Conservation (phyloP, 2,329 filamentous ascomycete genomes). For the Dissoconium aciculare region DNA sequence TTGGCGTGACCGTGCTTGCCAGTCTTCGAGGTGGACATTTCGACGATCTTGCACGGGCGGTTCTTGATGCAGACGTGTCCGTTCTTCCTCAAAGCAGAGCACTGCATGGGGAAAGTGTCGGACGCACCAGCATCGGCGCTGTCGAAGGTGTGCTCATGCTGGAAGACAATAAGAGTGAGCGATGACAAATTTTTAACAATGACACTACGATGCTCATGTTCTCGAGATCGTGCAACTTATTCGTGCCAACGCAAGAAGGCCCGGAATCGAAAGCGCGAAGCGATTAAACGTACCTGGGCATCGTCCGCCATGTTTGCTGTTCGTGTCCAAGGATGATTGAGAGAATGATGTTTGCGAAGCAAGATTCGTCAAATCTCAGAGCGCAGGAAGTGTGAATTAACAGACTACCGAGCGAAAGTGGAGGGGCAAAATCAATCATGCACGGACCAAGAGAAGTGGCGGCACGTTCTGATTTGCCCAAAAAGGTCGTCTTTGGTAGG, state of each 20-base stretch:
- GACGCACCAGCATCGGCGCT: slow-evolving; percentile 94
- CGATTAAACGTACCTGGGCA: slow-evolving; percentile 50
- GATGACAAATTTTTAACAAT: background rate
- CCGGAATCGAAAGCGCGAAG: no score
- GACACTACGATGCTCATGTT: slow-evolving; percentile 1
- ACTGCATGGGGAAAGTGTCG: slow-evolving; percentile 92
- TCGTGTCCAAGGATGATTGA: no score
- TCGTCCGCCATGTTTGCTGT: slow-evolving; percentile 48
- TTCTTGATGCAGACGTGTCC: slow-evolving; percentile 96
- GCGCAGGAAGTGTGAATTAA: no score
- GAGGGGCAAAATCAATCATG: slow-evolving; percentile 1
- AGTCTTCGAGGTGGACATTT: slow-evolving; percentile 99
- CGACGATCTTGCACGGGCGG: slow-evolving; percentile 99
- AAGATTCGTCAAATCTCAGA: no score
- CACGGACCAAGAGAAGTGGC: background rate
- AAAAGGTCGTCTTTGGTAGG: no score
- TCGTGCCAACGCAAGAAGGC: no score
- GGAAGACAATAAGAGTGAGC: slow-evolving; percentile 5
- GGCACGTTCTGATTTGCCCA: background rate
- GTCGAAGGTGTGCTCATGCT: slow-evolving; percentile 63
- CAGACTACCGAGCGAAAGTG: background rate
- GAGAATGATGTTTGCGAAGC: no score
- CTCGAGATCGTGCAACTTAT: background rate
- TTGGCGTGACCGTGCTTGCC: slow-evolving; percentile 99
- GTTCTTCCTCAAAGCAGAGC: slow-evolving; percentile 99